These are phyloP conservation scores for Peniophora sp. DNA, from an alignment of 1,284 basidiomycete genomes.

Conservation along the genomic window DNA sequence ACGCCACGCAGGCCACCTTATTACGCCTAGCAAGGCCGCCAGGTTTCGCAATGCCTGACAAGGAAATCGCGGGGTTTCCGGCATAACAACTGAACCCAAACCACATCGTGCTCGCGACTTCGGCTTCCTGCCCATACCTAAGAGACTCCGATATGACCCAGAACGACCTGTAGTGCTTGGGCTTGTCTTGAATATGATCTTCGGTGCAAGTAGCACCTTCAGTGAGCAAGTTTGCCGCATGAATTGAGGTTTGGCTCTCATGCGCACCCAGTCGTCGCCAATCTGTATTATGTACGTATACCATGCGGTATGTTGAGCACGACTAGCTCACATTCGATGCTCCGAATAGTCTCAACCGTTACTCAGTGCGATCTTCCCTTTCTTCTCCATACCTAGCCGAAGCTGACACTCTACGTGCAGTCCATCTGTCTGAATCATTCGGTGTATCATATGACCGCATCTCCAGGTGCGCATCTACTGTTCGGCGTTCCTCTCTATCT, in stretches of 20 bases:
- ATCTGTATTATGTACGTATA: conserved; percentile 48
- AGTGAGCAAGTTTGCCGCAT: conserved; percentile 20
- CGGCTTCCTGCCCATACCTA: conserved; percentile 60
- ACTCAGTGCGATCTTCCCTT: conserved; percentile 35
- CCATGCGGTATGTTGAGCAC: too few species aligned
- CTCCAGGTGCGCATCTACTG: conserved; percentile 34
- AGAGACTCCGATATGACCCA: conserved; percentile 50
- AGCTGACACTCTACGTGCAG: conserved; percentile 20
- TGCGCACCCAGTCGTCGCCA: conserved; percentile 40
- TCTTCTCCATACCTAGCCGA: too few species aligned
- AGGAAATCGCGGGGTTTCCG: too few species aligned
- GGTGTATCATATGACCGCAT: conserved; percentile 48
- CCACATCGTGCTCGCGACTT: conserved; percentile 37
- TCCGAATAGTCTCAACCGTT: conserved; percentile 60
- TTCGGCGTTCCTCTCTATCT: neutral
- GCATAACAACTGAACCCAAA: too few species aligned
- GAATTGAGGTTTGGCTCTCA: neutral
- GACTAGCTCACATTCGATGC: too few species aligned
- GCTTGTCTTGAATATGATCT: conserved; percentile 48
- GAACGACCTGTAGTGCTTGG: conserved; percentile 53
- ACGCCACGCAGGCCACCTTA: too few species aligned
- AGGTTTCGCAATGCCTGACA: too few species aligned
- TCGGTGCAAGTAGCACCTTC: conserved; percentile 62
- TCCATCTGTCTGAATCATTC: conserved; percentile 48
- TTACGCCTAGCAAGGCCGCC: too few species aligned